Percentiles rank a stretch among this genome's conserved stretches.
These are phyloP conservation scores for Colletotrichum neosansevieriae DNA, from an alignment of 2,329 filamentous ascomycete species.

Conservation along the genomic window DNA sequence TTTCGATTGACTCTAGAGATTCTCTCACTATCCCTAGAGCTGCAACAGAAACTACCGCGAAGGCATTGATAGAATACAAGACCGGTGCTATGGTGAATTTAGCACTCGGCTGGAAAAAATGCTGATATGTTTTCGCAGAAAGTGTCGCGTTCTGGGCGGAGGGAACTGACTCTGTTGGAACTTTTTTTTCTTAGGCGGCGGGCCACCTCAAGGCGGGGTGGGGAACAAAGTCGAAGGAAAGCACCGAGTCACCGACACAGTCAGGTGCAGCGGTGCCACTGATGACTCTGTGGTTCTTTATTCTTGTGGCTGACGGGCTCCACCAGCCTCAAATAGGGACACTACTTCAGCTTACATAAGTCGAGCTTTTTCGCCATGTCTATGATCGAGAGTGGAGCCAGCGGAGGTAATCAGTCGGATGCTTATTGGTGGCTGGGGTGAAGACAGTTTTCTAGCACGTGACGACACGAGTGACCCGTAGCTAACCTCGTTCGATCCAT, in stretches of 20 bases:
- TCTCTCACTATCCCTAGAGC: conserved; percentile 84
- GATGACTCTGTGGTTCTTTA: no score
- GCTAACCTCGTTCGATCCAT: conserved; percentile 41
- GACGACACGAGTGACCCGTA: conserved; percentile 35
- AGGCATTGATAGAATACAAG: conserved; percentile 65
- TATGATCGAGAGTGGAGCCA: conserved; percentile 14
- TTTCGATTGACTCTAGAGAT: conserved; percentile 79
- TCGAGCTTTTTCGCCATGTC: neutral
- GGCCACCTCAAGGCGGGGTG: conserved; percentile 38
- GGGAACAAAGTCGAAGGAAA: conserved; percentile 36
- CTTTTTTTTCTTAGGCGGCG: conserved; percentile 38
- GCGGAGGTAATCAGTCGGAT: conserved; percentile 35
- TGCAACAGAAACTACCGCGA: conserved; percentile 75
- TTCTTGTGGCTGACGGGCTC: conserved; percentile 22
- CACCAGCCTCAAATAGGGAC: neutral
- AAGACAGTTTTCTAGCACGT: conserved; percentile 29
- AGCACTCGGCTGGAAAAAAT: conserved; percentile 27
- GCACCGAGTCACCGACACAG: conserved; percentile 37
- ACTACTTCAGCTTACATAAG: conserved; percentile 32
- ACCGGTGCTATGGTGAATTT: conserved; percentile 16
- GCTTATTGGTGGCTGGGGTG: conserved; percentile 31
- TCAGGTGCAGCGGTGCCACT: conserved; percentile 13
- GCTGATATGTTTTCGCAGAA: conserved; percentile 7
- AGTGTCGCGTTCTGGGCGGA: conserved; percentile 27
- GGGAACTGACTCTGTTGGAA: conserved; percentile 24